A percentile compares a stretch with the other conserved stretches of the same genome.
Evolutionary conservation across 441 rosid species (phyloP).

Genomic region (Populus hybrid): DNA sequence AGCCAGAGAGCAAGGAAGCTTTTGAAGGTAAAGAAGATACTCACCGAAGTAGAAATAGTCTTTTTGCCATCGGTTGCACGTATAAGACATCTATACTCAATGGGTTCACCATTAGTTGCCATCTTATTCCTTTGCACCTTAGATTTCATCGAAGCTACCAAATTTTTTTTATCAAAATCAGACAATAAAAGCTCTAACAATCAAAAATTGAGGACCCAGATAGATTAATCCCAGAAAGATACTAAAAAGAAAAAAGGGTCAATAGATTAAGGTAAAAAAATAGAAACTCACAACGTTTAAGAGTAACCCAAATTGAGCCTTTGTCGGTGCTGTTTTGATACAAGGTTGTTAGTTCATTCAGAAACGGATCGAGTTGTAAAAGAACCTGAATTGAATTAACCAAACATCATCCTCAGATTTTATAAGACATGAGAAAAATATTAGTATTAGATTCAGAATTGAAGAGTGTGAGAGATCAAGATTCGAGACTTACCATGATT

Average conservation of each 20-base stretch:
- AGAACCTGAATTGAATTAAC: conserved; percentile 40
- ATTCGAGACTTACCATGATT: neutral
- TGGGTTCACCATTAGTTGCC: conserved; percentile 47
- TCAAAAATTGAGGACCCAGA: neutral
- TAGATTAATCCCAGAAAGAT: neutral
- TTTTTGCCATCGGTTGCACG: conserved; percentile 86
- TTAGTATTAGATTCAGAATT: neutral
- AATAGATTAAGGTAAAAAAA: neutral
- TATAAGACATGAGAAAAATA: neutral
- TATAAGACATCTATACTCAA: conserved; percentile 75
- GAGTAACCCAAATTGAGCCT: conserved; percentile 92
- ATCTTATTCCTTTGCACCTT: conserved; percentile 71
- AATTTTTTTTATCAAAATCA: neutral
- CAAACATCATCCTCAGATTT: neutral
- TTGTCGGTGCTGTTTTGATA: conserved; percentile 68
- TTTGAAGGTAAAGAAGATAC: neutral
- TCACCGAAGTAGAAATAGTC: conserved; percentile 78
- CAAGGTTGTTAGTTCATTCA: conserved; percentile 86
- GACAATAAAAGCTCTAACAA: neutral
- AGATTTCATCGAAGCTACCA: conserved; percentile 72
- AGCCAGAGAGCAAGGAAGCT: neutral
- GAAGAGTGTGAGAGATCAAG: neutral
- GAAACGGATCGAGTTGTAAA: conserved; percentile 79
- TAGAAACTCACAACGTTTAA: conserved; percentile 60
- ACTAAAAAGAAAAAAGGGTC: neutral